Percentiles rank a stretch among this genome's conserved stretches.
These are phyloP conservation scores for Pyrenochaeta sp. DNA, from an alignment of 2,329 filamentous ascomycete genomes.

Conservation along the genomic window DNA sequence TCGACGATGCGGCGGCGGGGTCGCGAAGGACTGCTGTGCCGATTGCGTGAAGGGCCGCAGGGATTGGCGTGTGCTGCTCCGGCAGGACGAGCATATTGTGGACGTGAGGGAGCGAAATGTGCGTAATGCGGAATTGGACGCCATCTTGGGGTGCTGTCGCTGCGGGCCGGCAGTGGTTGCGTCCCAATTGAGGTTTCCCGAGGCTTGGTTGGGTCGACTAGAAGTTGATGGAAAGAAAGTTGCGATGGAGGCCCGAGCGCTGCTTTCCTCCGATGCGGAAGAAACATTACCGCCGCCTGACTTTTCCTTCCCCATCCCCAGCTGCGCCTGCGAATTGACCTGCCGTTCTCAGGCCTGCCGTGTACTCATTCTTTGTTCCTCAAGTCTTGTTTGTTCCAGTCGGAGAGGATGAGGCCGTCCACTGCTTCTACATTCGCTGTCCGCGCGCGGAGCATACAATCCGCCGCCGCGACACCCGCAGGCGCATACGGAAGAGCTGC, in stretches of 20 bases:
- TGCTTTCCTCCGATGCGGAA: slow-evolving; percentile 31
- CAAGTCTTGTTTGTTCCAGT: slow-evolving; percentile 1
- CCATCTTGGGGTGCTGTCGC: slow-evolving; percentile 28
- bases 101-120: slow-evolving; percentile 40
- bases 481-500: slow-evolving; percentile 55
- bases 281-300: slow-evolving; percentile 31
- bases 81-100: slow-evolving; percentile 50
- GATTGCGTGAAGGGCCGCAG: slow-evolving; percentile 46
- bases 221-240: slow-evolving; percentile 36
- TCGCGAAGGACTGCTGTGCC: slow-evolving; percentile 20
- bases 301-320: slow-evolving; percentile 31
- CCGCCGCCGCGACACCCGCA: slow-evolving; percentile 46
- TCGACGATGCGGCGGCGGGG: slow-evolving; percentile 10
- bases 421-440: slow-evolving; percentile 49
- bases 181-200: slow-evolving; percentile 24
- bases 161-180: slow-evolving; percentile 10
- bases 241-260: slow-evolving; percentile 28
- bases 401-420: slow-evolving; percentile 55
- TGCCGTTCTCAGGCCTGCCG: slow-evolving; percentile 16
- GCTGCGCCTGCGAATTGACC: slow-evolving; percentile 23
- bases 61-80: slow-evolving; percentile 33
- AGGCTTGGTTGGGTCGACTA: slow-evolving; percentile 9
- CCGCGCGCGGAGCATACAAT: slow-evolving; percentile 49
- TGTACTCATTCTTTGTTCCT: slow-evolving; percentile 9
- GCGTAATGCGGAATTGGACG: slow-evolving; percentile 31